Evolutionary conservation across 2,329 filamentous ascomycete species (phyloP), one percentile per base, ranked within the genome.

Genomic region (Neopestalotiopsis rosae): DNA sequence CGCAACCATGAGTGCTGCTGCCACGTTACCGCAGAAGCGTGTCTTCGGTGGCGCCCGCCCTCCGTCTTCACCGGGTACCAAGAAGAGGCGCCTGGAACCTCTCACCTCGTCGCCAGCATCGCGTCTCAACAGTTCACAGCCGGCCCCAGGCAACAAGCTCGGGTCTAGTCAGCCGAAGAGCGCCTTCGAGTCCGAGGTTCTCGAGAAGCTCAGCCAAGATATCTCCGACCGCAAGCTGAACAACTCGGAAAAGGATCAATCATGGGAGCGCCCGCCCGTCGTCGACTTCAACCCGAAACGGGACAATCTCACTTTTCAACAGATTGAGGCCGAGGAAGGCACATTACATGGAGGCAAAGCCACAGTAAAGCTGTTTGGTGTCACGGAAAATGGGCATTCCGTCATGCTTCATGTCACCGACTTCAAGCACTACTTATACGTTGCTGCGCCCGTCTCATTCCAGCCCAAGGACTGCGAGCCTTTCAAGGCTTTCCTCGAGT

Each of bases 201-300:
- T 99, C 71, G 95, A 98, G 86, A 97, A 97, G 84, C 89, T 99
- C 81, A 96, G 94, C 71, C 95, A 98, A 81, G 94, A 98, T 78
- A 95, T 98, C 71, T 91, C 89, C 30, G 92, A 91, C 24, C 85
- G 97, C 73, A 97, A 95, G 84, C 87, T 93, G 76, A 93, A 88
- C 80, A 98, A 97, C 81, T 87, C 93, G 2, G 96, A 99, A 78
- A 97, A 91, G 79, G 95, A 98, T 79, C 96, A 99, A 80, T 88
- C 94, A 78, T 99, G 96, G 97, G 91, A 92, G 61, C 85, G 88
- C 1, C 88, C 88, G 5, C 84, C 86, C 0, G 82, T 88, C 4
- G 79, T 78, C n/a, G 79, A 83, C 67, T 89, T 88, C 69, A 73
- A 82, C 69, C 86, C 91, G 9, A 78, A 87, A 66, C 89, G 82